Base-by-base conservation (phyloP, 1,284 basidiomycete species). In the Trametes polyzona region DNA sequence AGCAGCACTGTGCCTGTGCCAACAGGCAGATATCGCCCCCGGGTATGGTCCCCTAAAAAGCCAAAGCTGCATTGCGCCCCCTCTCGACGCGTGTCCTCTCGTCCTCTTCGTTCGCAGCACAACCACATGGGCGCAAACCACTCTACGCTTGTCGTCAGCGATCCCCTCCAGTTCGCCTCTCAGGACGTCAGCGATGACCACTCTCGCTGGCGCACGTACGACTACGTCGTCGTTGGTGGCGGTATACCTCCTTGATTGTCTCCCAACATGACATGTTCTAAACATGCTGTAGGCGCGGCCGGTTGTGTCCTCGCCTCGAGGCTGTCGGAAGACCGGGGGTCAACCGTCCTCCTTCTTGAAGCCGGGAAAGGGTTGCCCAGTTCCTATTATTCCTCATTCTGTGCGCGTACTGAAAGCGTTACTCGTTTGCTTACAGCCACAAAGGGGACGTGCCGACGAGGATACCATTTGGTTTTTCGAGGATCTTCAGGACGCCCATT, bases 151-250 rank as follows among this genome's bases (percentile, higher is more conserved):
- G 33, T 23, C 14, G 11, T 23, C 7, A 32, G 8, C 43, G 43
- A 46, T 8, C 43, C 43, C 11, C 19, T 10, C 11, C n/a, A 7
- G 12, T 46, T 16, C 23, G 43, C 43, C 11, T 16, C 29, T 4
- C 4, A 21, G 17, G 19, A 19, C 17, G 19, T 19, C 19, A 32
- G 7, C n/a, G 19, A 33, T 12, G 19, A 46, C 14, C 43, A 3
- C 2, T 2, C 47, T 6, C 4, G 3, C 6, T 44, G 40, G 50
- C 8, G 48, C 23, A n/a, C 40, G 12, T 65, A 60, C 49, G 75
- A 81, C 49, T 71, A 81, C 46, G 67, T 81, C 43, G 65, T 82
- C 51, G 67, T 83, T 26, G 81, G 80, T 35, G 81, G 76, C 58
- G 76, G 79, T 75, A n/a, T 43, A 21, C 41, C 26, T 29, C 26